Evolutionary conservation across 2,329 filamentous ascomycete species (phyloP), one percentile per base, ranked within the genome.

Genomic region (Tympanopsis confertula): DNA sequence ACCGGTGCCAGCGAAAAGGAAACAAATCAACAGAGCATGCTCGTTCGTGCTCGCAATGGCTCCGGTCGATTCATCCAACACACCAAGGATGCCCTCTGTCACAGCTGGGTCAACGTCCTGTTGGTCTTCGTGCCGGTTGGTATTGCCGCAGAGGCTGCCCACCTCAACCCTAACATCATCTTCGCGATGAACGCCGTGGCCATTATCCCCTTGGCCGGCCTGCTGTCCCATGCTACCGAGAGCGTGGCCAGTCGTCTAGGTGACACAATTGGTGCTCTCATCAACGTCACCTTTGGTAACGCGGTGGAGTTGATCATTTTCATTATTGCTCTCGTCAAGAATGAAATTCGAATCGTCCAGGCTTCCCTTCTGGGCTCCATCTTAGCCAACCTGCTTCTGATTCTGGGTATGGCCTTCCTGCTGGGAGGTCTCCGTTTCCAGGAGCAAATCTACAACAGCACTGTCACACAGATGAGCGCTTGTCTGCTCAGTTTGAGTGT

Each of bases 281-380:
- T 86, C 53, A 86, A 86, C 50, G 77, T 86, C 42, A 85, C 81
- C 5, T 85, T 86, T 61, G 81, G 82, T 47, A 86, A 87, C 54
- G 79, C 82, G 17, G 82, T 86, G 18, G 82, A 87, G 57, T 59
- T 87, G 52, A 86, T 87, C 52, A 85, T 87, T 45, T 86, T 85
- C 49, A 79, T 75, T 44, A 77, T 70, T 47, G 62, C 62, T 20
- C 51, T 71, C 33, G 66, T 68, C 39, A 41, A 63, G 55, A 66
- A 82, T 51, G 78, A 86, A 50, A 82, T 86, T 36, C 68, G 74
- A 19, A 81, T 87, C 41, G 82, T 87, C 14, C 81, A 86, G 53
- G 82, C 82, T 5, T 85, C 82, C 0, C 64, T 87, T 29, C 64
- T 87, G 13, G 83, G 82, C 15, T 86, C 82, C 1, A 83, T 87